Evolutionary conservation across 2,329 filamentous ascomycete species (phyloP), one percentile per base, ranked within the genome.

Genomic region (Metarhizium brunneum): DNA sequence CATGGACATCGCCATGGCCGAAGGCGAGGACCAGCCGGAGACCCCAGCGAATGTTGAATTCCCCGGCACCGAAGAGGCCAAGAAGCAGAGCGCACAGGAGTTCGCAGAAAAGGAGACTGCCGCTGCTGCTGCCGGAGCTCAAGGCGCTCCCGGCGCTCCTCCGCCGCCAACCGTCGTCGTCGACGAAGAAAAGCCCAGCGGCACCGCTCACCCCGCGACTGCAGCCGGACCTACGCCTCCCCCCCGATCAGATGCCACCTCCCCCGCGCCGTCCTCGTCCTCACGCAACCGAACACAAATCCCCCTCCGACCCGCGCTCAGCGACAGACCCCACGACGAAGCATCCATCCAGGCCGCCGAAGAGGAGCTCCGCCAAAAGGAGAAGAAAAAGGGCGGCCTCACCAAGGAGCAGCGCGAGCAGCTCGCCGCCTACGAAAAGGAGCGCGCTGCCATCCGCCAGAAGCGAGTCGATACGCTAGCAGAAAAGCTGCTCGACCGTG

Each of bases 1-100:
- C 48, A 97, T 99, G 92, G 94, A 99, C 66, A 97, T 99, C 62
- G 92, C 90, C 20, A 92, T 91, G 85, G 80, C 88, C 55, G 89
- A 90, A 64, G 86, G 88, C 42, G 80, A 79, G 5, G 78, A 80
- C 16, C 76, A 75, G 2, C 76, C 76, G n/a, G 75, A 73, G 25
- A 76, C 70, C 2, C 74, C 61, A 2, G 66, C 65, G 2, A 73
- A 79, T 2, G 72, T 67, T 47, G 81, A 85, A 61, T 82, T 82
- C 54, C 79, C 82, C 3, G 81, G 76, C 29, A 82, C 77, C 14
- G 77, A 78, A 6, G 79, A 81, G 48, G 80, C 80, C n/a, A 73
- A 77, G 63, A 75, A 76, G 61, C 78, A 82, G 66, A 83, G 79
- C 67, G 63, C 77, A 58, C 78, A 80, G 63, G 69, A 71, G 2